phyloP scores from a whole-genome alignment of 148 eudicot genomes.

The Selenicereus undatus region DNA sequence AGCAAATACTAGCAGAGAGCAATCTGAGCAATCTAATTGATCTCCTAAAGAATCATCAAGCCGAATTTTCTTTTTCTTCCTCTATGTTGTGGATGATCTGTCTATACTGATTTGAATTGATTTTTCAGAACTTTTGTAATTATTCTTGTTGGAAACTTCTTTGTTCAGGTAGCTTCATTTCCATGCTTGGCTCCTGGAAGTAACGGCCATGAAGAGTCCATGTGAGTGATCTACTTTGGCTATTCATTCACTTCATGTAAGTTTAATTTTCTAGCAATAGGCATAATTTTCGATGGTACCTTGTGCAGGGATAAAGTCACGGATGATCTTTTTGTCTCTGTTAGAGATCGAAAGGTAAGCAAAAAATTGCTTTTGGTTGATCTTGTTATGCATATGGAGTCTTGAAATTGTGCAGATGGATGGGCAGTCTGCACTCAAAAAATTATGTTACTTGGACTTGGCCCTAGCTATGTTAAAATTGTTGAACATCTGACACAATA shows the following conservation, averaged over 20 bases:
- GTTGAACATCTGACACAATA: too few species aligned
- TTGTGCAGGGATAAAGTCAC: slow-evolving; percentile 40
- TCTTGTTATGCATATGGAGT: not conserved
- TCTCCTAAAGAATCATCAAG: not conserved
- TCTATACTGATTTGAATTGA: not conserved
- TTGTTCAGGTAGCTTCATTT: slow-evolving; percentile 31
- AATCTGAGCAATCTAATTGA: not conserved
- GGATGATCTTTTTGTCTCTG: slow-evolving; percentile 36
- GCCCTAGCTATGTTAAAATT: too few species aligned
- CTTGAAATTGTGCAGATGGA: not conserved
- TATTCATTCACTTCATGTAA: not conserved
- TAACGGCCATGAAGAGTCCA: slow-evolving; percentile 36
- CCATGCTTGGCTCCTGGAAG: slow-evolving; percentile 32
- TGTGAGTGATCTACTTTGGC: slow-evolving; percentile 26
- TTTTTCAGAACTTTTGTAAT: not conserved
- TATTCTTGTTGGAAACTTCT: not conserved
- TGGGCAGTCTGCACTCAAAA: not conserved
- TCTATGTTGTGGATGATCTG: not conserved
- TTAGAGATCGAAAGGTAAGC: slow-evolving; percentile 62
- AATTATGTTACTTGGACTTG: too few species aligned
- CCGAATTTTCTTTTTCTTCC: not conserved
- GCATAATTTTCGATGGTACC: not conserved
- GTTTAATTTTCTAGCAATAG: not conserved
- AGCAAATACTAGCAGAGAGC: not conserved
- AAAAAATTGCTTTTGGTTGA: not conserved